Evolutionary conservation across 176 grass and related monocot species (phyloP).

Genomic region (Miscanthus lutarioriparius): DNA sequence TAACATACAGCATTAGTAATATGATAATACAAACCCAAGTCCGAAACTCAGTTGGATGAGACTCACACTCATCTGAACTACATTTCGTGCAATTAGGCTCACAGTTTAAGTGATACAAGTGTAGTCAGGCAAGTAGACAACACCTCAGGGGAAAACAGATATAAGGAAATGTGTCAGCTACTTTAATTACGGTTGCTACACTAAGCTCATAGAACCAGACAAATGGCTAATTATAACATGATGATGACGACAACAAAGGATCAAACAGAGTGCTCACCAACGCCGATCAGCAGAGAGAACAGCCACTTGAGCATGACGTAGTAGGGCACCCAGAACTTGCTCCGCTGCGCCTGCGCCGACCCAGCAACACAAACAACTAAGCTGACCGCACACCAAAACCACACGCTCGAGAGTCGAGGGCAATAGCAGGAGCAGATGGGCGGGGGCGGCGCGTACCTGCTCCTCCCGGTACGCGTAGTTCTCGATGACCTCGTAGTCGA

Average conservation of each 20-base stretch:
- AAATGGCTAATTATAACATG: neutral
- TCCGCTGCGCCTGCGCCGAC: slow-evolving; percentile 71
- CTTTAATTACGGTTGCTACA: neutral
- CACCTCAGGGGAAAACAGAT: neutral
- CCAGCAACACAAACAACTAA: slow-evolving; percentile 3
- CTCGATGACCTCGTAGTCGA: slow-evolving; percentile 99
- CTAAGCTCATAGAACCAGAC: neutral
- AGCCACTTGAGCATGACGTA: slow-evolving; percentile 92
- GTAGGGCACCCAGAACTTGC: slow-evolving; percentile 93
- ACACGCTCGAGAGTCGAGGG: neutral
- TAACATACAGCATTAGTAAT: no score
- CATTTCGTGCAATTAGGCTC: neutral
- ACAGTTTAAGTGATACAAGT: neutral
- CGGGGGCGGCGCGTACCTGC: slow-evolving; percentile 47
- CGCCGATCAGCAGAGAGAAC: slow-evolving; percentile 81
- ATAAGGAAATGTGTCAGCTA: neutral
- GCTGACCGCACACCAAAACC: neutral
- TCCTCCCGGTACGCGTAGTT: slow-evolving; percentile 98
- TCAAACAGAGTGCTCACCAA: slow-evolving; percentile 51
- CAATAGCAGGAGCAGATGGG: neutral
- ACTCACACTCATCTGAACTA: neutral
- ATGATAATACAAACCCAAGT: neutral
- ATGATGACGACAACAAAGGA: neutral
- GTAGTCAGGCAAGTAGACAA: neutral
- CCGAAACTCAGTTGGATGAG: neutral